These are phyloP conservation scores for Cladobotryum protrusum DNA, from an alignment of 2,329 filamentous ascomycete species.

Conservation along the genomic window DNA sequence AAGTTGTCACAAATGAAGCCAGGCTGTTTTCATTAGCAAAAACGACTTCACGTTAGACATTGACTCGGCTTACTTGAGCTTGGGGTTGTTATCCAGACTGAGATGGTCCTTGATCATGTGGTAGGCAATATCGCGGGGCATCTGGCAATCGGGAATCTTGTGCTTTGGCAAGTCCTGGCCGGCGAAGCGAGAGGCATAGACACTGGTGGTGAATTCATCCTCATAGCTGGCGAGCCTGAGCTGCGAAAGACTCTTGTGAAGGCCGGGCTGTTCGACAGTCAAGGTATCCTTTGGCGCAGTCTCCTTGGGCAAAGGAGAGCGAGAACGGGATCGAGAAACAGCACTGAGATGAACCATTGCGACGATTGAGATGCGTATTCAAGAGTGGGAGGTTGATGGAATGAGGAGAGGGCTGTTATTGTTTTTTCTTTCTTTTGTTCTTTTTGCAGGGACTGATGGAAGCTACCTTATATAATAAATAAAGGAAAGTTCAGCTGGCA, in stretches of 20 bases:
- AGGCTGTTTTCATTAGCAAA: slow-evolving; percentile 46
- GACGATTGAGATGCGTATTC: slow-evolving; percentile 1
- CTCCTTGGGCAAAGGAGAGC: background rate
- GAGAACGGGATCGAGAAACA: slow-evolving; percentile 30
- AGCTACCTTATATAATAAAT: too few species aligned
- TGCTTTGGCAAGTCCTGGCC: slow-evolving; percentile 70
- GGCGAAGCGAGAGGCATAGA: slow-evolving; percentile 85
- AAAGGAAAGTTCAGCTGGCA: too few species aligned
- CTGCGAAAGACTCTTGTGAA: slow-evolving; percentile 22
- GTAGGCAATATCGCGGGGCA: slow-evolving; percentile 91
- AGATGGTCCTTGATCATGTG: slow-evolving; percentile 95
- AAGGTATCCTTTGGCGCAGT: slow-evolving; percentile 3
- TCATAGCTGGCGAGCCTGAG: slow-evolving; percentile 45
- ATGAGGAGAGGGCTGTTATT: too few species aligned
- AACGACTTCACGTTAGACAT: background rate
- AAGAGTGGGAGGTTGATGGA: background rate
- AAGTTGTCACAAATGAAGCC: slow-evolving; percentile 91
- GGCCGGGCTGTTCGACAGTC: slow-evolving; percentile 17
- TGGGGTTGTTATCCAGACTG: slow-evolving; percentile 84
- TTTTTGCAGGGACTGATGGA: too few species aligned
- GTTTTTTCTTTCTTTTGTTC: too few species aligned
- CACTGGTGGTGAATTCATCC: slow-evolving; percentile 64
- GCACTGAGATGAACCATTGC: slow-evolving; percentile 48
- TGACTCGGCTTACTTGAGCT: slow-evolving; percentile 59
- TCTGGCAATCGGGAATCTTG: slow-evolving; percentile 84